Base-by-base conservation (phyloP, 106 monocot genomes). In the Acanthochlamys bracteata region DNA sequence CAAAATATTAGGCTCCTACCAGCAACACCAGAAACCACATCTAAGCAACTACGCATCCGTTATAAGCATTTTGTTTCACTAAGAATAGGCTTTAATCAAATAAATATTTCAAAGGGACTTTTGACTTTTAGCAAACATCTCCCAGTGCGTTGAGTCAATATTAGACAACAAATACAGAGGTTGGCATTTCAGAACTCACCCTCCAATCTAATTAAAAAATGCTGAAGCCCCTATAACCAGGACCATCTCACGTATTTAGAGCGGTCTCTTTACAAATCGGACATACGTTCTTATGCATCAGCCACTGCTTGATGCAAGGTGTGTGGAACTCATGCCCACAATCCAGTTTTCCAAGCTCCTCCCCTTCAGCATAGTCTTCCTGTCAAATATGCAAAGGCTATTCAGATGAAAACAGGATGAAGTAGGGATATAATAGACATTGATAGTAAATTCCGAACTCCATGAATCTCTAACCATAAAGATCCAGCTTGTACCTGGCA, bases 321-420 rank as follows among this genome's bases (percentile, higher is more conserved):
- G 73, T 59, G 67, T 89, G 89, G 74, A 89, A 89, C 25, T 84
- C 89, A 59, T 89, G 84, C 25, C 78, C 81, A 55, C 89, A 89
- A 21, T 76, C 67, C 40, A 86, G 67, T 7, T 25, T 58, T 1
- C 82, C 86, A 6, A 82, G 16, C 20, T 84, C 75, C 51, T 79
- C 84, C 16, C 81, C 82, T 62, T 80, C 62, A 7, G 53, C 40
- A 25, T 85, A 85, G 15, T 89, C 85, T 72, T 89, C 84, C 89
- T 89, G 82, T 47, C 66, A 42, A 25, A 21, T 16, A 21, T 55
- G 20, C 16, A 20, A 55, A 20, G 15, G 51, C 51, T 15, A 19
- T 19, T 19, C 9, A 51, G 13, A 51, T 3, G 51, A 51, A 33
- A 6, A 33, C 33, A 33, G 6, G 6, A 33, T 3, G 6, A 1